Evolutionary conservation across 1,139 yeast species (phyloP), one percentile per base, ranked within the genome.

Genomic region (Candida tropicalis): DNA sequence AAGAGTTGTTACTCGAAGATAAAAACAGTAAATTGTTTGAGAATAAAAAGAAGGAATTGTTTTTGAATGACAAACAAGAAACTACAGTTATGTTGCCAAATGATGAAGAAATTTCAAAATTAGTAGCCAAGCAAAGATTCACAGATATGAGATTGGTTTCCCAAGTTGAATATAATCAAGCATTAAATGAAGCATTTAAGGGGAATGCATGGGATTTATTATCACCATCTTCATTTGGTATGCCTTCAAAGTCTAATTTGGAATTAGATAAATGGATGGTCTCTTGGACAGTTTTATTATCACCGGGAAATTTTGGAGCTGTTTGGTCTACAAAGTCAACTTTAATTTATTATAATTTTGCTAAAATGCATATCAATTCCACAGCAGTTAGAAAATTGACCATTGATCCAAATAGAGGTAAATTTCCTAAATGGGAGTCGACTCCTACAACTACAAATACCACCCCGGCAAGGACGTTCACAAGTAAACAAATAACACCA

Each of bases 221-320:
- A 35, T 68, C 78, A 0, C 89, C 89, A 0, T 66, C 82, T 0
- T 65, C 79, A 0, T 77, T 83, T 55, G 90, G 89, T 0, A 71
- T 84, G 7, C 89, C 89, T 0, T 82, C 86, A 49, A 79, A 78
- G 51, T 75, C 82, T 15, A 84, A 84, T 58, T 64, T 84, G 48
- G 87, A 83, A 46, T 63, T 84, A 35, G 89, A 84, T 54, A 82
- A 79, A 58, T 84, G 90, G 90, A 84, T 84, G 89, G 88, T 84
- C 7, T 82, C 85, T 11, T 84, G 90, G 90, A 82, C 90, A 0
- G 87, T 84, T 8, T 60, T 83, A 25, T 62, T 84, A 13, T 79
- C 87, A 1, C 86, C 87, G 0, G 75, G 79, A 33, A 73, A 70
- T 45, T 73, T 73, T 40, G 81, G 82, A 9, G 79, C 84, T 0